Conservation (phyloP, 331 rosid genomes). For the Malus hybrid region DNA sequence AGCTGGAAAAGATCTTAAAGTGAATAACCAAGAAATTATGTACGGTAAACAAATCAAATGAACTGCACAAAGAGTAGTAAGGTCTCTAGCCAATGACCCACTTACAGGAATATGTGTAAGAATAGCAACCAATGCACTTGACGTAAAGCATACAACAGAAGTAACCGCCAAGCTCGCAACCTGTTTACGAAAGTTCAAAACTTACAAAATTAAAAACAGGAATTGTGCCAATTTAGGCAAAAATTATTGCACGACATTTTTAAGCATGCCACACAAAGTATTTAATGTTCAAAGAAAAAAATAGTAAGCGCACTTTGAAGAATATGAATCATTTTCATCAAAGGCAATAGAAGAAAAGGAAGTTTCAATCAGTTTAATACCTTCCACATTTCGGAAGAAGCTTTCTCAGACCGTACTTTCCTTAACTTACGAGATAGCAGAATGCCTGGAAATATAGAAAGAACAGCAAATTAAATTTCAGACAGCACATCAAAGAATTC, state of each 20-base stretch:
- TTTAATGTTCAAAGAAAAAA: not conserved
- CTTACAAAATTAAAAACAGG: not conserved
- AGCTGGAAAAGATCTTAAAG: conserved; percentile 36
- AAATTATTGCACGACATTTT: not conserved
- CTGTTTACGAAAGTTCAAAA: conserved; percentile 27
- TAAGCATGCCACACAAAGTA: not conserved
- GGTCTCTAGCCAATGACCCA: not conserved
- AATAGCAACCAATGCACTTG: conserved; percentile 54
- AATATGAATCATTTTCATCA: not conserved
- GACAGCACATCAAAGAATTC: not conserved
- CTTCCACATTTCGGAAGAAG: conserved; percentile 73
- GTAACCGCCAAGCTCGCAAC: conserved; percentile 54
- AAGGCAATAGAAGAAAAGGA: not conserved
- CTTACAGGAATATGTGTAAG: conserved; percentile 61
- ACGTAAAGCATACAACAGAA: conserved; percentile 44
- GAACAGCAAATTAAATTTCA: not conserved
- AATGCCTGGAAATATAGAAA: conserved; percentile 33
- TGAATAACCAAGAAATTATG: conserved; percentile 9
- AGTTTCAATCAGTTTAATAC: conserved; percentile 19
- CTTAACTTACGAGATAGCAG: conserved; percentile 39
- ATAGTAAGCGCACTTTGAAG: not conserved
- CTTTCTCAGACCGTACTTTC: conserved; percentile 57
- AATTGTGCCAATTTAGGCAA: not conserved
- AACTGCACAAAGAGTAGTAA: not conserved
- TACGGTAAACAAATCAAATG: not conserved